A percentile compares a stretch with the other conserved stretches of the same genome.
Conservation (phyloP, 2,329 filamentous ascomycete genomes). For the Diaporthe amygdali region DNA sequence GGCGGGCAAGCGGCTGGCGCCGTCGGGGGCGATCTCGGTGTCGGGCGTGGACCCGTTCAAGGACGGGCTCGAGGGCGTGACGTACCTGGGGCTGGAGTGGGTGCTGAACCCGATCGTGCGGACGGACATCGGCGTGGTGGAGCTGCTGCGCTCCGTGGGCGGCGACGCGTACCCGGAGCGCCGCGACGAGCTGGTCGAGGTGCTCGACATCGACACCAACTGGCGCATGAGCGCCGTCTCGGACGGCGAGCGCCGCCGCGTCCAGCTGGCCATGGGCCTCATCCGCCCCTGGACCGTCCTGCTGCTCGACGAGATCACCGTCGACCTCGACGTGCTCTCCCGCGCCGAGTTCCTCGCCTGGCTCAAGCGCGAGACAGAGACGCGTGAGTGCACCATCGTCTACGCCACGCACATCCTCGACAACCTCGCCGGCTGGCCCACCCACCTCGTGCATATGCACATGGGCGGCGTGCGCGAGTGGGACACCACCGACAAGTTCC, state of each 20-base stretch:
- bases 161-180: slow-evolving; percentile 82
- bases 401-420: slow-evolving; percentile 98
- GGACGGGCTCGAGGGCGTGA: slow-evolving; percentile 87
- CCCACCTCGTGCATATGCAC: slow-evolving; percentile 95
- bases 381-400: slow-evolving; percentile 84
- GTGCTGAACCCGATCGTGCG: slow-evolving; percentile 96
- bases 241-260: slow-evolving; percentile 88
- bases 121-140: slow-evolving; percentile 89
- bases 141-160: slow-evolving; percentile 84
- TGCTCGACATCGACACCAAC: slow-evolving; percentile 87
- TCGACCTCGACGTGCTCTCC: slow-evolving; percentile 89
- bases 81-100: slow-evolving; percentile 97
- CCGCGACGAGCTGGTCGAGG: slow-evolving; percentile 82
- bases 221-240: slow-evolving; percentile 98
- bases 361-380: slow-evolving; percentile 85
- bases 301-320: slow-evolving; percentile 94
- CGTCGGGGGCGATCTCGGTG: slow-evolving; percentile 74
- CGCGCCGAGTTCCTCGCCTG: slow-evolving; percentile 85
- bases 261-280: slow-evolving; percentile 96
- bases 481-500: slow-evolving; percentile 75
- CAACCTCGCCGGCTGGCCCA: slow-evolving; percentile 93
- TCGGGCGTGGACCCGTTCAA: slow-evolving; percentile 91
- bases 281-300: slow-evolving; percentile 90
- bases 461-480: slow-evolving; percentile 86
- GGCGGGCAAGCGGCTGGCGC: slow-evolving; percentile 92